Evolutionary conservation across 2,329 filamentous ascomycete genomes (phyloP), one percentile per base, ranked within the genome.

Genomic region (Diaporthe eres): DNA sequence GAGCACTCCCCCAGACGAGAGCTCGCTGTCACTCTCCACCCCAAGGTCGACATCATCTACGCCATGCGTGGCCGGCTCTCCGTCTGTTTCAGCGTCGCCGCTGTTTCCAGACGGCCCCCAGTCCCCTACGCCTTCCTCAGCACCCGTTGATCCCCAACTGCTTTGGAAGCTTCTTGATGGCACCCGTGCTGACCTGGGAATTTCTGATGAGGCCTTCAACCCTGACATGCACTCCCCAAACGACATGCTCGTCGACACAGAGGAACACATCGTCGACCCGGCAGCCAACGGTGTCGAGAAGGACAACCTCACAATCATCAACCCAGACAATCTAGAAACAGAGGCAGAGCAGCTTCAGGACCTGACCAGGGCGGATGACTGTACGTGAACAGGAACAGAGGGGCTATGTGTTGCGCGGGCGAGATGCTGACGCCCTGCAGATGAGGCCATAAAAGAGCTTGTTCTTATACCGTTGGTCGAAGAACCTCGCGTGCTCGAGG

Each of bases 381-480:
- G 90, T 91, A 84, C 78, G 89, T 86, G 53, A 51, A 13, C 34
- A 31, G 57, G 65, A 15, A 42, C 34, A 44, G 4, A 4, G 22
- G 42, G 42, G 10, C 12, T n/a, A 22, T 7, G 28, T 39, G 31
- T 31, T 51, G n/a, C 28, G 34, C n/a, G 28, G 53, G 49, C 34
- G 44, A 68, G 61, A 75, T 77, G 76, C 81, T 85, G 78, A 84
- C 79, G 49, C 42, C 58, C 51, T 79, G 74, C 81, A 96, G 94
- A 92, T 85, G 94, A 97, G 79, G 94, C 94, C 68, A 98, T 98
- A 91, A 94, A 94, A 87, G 92, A 94, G 80, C 87, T 93, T 78
- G 92, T 95, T 79, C 90, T 98, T 76, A 92, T 92, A 15, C 92
- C 93, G 73, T 87, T 95, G 65, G 80, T 87, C 77, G 92, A 95